Base-by-base conservation (phyloP, 441 rosid genomes). In the Syzygium malaccense region DNA sequence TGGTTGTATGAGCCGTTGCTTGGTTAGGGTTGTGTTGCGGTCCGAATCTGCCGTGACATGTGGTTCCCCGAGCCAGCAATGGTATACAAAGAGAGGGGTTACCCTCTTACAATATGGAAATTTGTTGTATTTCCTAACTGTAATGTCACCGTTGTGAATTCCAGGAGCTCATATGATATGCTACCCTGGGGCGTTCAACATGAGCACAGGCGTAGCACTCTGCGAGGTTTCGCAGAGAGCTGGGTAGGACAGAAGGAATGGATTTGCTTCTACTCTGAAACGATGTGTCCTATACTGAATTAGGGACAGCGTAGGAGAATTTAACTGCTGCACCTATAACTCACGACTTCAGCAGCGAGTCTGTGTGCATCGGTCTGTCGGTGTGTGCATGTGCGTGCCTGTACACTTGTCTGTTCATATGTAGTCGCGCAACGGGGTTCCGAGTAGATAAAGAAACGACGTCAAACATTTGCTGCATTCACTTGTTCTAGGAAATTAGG, bases 111-210 rank as follows among this genome's bases (percentile, higher is more conserved):
- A 11, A 66, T 66, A 32, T 18, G 41, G 78, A 33, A 66, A 66
- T 4, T 66, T 66, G 78, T 66, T 32, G 45, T 30, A 17, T 30
- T 15, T 64, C 75, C 41, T 64, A 30, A 17, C 75, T 64, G 8
- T 64, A 30, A 64, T 30, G 12, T 64, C 75, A 64, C 75, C 23
- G 41, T 30, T 64, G 71, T 33, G 17, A 62, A 62, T 62, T 62
- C 33, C 33, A 62, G 71, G 71, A 62, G 92, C 89, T 51, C 85
- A 86, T 26, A 14, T 90, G 7, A 91, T 91, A 54, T 90, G 91
- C 91, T 90, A 91, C 90, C 89, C 87, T 4, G 92, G 92, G 86
- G 93, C 90, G 75, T 91, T 92, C 87, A 92, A 88, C 90, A 90
- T 86, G 55, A 91, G 89, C 88, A 89, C 92, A 1, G 88, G 91